Evolutionary conservation across 2,329 filamentous ascomycete genomes (phyloP), one percentile per base, ranked within the genome.

Genomic region (Akanthomyces dipterigenus): DNA sequence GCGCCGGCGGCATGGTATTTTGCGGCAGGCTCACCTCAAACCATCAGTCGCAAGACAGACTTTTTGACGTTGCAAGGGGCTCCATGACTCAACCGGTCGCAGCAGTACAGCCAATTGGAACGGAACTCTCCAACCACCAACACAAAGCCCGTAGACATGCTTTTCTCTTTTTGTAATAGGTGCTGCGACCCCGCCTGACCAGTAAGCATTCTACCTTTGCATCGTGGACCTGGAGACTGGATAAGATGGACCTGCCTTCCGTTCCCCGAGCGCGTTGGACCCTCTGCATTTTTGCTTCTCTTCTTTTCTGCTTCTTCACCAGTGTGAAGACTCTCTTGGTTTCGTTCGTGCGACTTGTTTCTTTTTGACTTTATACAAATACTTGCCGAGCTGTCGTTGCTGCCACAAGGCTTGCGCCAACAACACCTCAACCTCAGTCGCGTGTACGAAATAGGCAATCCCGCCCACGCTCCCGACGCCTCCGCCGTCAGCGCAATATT

Each of bases 201-300:
- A 62, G 51, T 62, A 34, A 57, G 60, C 60, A 45, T 50, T 62
- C 54, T 28, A 26, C 22, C 31, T 57, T 48, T 22, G 46, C 60
- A 62, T 62, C 60, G 60, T 62, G 60, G 60, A 57, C 60, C 53
- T 31, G 49, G n/a, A 34, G 34, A 55, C 59, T 61, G 59, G 59
- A 61, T 61, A 61, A 55, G 51, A 55, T 50, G 51, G 59, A 43
- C 43, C 50, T 40, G 45, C 9, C 38, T 56, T 40, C 50, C 58
- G 20, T 40, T 28, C 24, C 40, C 31, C 18, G 18, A 1, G 22
- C n/a, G 9, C 6, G 22, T 22, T 20, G 38, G 31, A 14, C 18
- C 38, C 14, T 26, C 46, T 45, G 20, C 3, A 5, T 11, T 14
- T 26, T 53, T 34, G 16, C 26, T 48, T 36, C 24, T 53, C 31